Base-by-base conservation (phyloP, 2,329 filamentous ascomycete genomes). In the Penicillium expansum region DNA sequence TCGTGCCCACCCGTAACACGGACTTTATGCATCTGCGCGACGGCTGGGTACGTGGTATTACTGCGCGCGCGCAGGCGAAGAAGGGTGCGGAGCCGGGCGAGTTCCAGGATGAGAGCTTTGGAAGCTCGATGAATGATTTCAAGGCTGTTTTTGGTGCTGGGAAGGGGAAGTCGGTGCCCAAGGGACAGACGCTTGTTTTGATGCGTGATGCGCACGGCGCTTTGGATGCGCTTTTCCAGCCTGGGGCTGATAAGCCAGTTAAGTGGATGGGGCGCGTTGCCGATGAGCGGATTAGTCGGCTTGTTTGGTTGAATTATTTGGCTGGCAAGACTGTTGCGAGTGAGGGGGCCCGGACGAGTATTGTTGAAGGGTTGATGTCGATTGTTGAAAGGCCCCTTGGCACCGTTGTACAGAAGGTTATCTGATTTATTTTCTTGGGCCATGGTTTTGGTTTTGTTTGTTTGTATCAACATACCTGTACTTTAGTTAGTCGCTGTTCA, bases 21-120 rank as follows among this genome's bases (percentile, higher is more conserved):
- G 92, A 97, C 74, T 97, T 97, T 75, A 86, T 88, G 63, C 94
- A 99, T 73, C 76, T 99, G 60, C 85, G 93, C 39, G 94, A 99
- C 70, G 94, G 90, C 1, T 95, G 92, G 79, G 90, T 97, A 57
- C 85, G 92, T 6, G 89, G 90, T 22, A 88, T 99, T 62, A 89
- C 90, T 52, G 87, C 84, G 9, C 85, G 89, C 33, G 87, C 88
- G 2, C 81, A 86, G 61, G 79, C 81, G 22, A 76, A 77, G 51
- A 74, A 74, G 8, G 4, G 37, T 11, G 49, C 38, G 16, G 29
- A 4, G 52, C 55, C 13, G 1, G 60, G 68, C 45, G 79, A 84
- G 58, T 86, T 85, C 71, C 80, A 83, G 24, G 89, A 93, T 63
- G 91, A 94, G 60, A 80, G 78, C 0, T 97, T 97, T 68, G 90